These are phyloP conservation scores for Lentinula detonsa DNA, from an alignment of 768 basidiomycete species.

Conservation along the genomic window DNA sequence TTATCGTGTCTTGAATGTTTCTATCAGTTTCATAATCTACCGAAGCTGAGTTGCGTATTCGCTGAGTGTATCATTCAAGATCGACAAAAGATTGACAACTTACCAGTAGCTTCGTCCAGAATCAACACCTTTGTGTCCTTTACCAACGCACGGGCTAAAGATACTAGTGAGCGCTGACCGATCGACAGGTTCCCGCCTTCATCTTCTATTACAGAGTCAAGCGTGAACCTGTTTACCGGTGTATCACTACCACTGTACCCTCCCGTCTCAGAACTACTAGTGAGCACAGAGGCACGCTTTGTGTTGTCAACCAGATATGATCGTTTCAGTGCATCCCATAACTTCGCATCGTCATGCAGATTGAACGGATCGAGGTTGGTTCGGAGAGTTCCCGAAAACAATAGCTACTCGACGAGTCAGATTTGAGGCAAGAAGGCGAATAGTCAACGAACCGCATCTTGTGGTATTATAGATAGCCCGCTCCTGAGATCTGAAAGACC, in stretches of 20 bases:
- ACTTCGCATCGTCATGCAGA: conserved; percentile 66
- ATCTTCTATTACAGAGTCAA: conserved; percentile 81
- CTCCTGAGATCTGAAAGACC: conserved; percentile 71
- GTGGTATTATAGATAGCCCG: conserved; percentile 75
- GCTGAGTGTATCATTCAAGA: conserved; percentile 1
- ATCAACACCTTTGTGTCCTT: conserved; percentile 82
- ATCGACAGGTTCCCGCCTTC: conserved; percentile 84
- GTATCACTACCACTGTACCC: conserved; percentile 28
- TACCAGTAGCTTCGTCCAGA: conserved; percentile 85
- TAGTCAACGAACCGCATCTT: conserved; percentile 57
- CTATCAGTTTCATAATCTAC: conserved; percentile 88
- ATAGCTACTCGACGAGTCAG: not conserved
- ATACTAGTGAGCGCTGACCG: conserved; percentile 78
- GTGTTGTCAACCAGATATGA: conserved; percentile 68
- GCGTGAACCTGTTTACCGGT: conserved; percentile 60
- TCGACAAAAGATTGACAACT: not conserved
- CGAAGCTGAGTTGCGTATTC: conserved; percentile 40
- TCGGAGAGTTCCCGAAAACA: conserved; percentile 71
- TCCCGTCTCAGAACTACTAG: conserved; percentile 22
- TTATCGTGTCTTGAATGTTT: conserved; percentile 89
- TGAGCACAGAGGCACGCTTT: conserved; percentile 20
- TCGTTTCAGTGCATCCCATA: conserved; percentile 87
- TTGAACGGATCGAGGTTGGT: conserved; percentile 90
- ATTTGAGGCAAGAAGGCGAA: not conserved
- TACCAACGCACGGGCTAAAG: conserved; percentile 84